These are phyloP conservation scores for Hibiscus trionum DNA, from an alignment of 345 rosid species.

Conservation along the genomic window DNA sequence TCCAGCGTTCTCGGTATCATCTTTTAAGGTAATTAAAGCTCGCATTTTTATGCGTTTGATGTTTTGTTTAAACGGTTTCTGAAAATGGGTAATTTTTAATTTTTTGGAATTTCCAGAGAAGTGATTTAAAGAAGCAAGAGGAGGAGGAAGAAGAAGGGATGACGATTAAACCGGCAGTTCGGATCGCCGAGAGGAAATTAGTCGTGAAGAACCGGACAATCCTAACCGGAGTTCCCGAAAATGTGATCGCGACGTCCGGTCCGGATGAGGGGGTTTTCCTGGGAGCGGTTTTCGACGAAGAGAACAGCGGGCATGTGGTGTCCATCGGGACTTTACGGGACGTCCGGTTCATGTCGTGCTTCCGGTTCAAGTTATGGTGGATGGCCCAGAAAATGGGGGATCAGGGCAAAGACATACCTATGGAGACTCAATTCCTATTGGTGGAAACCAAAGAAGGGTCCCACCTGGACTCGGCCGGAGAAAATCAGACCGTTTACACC, in stretches of 20 bases:
- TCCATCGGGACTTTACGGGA: slow-evolving; percentile 55
- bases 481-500: slow-evolving; percentile 59
- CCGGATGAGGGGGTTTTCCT: slow-evolving; percentile 70
- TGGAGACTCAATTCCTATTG: slow-evolving; percentile 82
- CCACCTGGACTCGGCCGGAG: slow-evolving; percentile 56
- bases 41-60: neutral
- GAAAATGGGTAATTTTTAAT: neutral
- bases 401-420: slow-evolving; percentile 60
- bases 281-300: slow-evolving; percentile 61
- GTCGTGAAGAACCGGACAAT: slow-evolving; percentile 57
- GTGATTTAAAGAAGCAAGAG: slow-evolving; percentile 22
- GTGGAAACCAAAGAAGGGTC: slow-evolving; percentile 70
- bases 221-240: slow-evolving; percentile 61
- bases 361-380: slow-evolving; percentile 97
- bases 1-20: slow-evolving; percentile 20
- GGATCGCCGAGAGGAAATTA: slow-evolving; percentile 55
- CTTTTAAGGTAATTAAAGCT: slow-evolving; percentile 37
- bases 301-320: slow-evolving; percentile 56
- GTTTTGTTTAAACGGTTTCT: neutral
- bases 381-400: slow-evolving; percentile 95
- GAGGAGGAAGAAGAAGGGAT: slow-evolving; percentile 27
- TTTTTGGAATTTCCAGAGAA: slow-evolving; percentile 30
- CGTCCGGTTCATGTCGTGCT: slow-evolving; percentile 86
- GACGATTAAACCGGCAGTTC: slow-evolving; percentile 81
- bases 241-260: slow-evolving; percentile 64